Conservation (phyloP, 805 yeast genomes). For the Torulaspora gathmanii region DNA sequence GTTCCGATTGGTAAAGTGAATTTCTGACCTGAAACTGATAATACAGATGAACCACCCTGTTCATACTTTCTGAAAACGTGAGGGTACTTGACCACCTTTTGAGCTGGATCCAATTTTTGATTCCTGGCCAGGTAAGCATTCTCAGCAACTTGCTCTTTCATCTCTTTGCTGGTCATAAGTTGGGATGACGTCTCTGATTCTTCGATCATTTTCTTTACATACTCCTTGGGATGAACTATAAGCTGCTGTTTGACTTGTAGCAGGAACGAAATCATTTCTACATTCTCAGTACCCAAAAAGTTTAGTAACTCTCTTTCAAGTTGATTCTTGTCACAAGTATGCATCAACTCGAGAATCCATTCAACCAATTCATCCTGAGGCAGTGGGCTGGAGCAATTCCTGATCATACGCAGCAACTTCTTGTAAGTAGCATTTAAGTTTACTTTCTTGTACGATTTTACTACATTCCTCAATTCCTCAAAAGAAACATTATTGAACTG, state of each 20-base stretch:
- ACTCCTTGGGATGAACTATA: constrained; percentile 18
- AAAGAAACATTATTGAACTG: constrained; percentile 33
- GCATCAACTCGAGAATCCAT: constrained; percentile 27
- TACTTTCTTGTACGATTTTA: constrained; percentile 16
- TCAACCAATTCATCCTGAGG: constrained; percentile 34
- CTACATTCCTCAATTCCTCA: constrained; percentile 20
- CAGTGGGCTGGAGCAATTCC: constrained; percentile 26
- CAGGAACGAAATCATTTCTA: constrained; percentile 62
- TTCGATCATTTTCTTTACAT: constrained; percentile 16
- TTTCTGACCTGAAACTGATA: constrained; percentile 78
- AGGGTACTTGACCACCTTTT: constrained; percentile 57
- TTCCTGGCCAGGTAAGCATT: constrained; percentile 49
- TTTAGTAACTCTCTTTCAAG: constrained; percentile 73
- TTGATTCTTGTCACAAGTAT: constrained; percentile 47
- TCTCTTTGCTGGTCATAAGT: constrained; percentile 50
- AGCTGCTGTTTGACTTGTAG: constrained; percentile 20
- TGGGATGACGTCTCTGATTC: constrained; percentile 24
- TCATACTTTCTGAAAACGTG: constrained; percentile 77
- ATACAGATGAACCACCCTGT: constrained; percentile 49
- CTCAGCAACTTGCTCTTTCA: constrained; percentile 48
- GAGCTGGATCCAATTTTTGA: constrained; percentile 44
- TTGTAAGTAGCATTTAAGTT: constrained; percentile 15
- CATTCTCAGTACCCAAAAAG: constrained; percentile 77
- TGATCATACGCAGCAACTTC: constrained; percentile 17
- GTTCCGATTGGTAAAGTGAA: constrained; percentile 80